Conservation (phyloP, 2,329 filamentous ascomycete genomes). For the Teratosphaeria gauchensis region DNA sequence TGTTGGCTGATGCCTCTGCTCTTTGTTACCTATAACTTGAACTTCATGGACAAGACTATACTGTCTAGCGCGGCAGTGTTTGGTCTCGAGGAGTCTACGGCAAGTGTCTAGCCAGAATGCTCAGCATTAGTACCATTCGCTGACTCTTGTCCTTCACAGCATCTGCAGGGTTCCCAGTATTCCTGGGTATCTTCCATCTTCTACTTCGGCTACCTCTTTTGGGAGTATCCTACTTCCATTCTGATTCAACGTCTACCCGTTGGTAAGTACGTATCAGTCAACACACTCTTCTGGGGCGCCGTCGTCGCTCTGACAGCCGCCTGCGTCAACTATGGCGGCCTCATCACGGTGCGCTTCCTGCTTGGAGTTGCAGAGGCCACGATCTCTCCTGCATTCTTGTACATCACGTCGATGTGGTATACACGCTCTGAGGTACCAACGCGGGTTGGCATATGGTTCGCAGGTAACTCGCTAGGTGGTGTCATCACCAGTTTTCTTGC, state of each 20-base stretch:
- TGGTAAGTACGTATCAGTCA: slow-evolving; percentile 24
- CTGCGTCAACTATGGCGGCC: slow-evolving; percentile 29
- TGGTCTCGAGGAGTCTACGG: not conserved
- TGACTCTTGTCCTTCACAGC: not conserved
- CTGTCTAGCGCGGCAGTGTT: not conserved
- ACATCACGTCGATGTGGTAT: slow-evolving; percentile 20
- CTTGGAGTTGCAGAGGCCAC: slow-evolving; percentile 40
- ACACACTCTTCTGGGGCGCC: slow-evolving; percentile 34
- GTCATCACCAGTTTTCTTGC: slow-evolving; percentile 29
- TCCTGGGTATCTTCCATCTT: slow-evolving; percentile 29
- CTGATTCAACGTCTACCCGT: slow-evolving; percentile 25
- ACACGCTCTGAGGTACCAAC: slow-evolving; percentile 2
- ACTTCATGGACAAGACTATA: not conserved
- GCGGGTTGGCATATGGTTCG: slow-evolving; percentile 35
- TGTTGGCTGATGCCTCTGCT: not conserved
- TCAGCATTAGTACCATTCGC: not conserved
- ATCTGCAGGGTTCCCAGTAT: slow-evolving; percentile 6
- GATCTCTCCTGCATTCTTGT: slow-evolving; percentile 2
- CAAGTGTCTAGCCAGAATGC: not conserved
- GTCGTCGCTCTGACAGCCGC: slow-evolving; percentile 31
- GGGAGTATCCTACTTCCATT: slow-evolving; percentile 31
- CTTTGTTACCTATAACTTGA: not conserved
- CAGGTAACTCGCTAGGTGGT: slow-evolving; percentile 29
- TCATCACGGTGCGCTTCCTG: slow-evolving; percentile 40
- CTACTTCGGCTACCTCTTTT: slow-evolving; percentile 37